Base-by-base conservation (phyloP, 805 yeast genomes). In the Nakazawaea wyomingensis region DNA sequence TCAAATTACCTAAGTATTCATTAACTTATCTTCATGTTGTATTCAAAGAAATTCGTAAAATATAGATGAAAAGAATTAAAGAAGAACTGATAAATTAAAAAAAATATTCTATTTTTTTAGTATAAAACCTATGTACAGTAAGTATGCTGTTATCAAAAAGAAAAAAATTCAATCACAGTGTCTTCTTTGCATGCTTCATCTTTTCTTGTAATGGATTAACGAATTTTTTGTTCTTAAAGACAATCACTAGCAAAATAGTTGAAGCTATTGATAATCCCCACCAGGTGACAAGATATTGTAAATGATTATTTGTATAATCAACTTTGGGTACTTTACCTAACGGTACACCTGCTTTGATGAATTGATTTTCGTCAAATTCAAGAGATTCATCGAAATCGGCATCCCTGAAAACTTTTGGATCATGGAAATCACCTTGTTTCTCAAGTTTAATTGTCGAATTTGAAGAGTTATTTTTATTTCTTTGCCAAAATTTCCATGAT, bases 201-300 rank as follows among this genome's bases (percentile, higher is more conserved):
- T 76, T 78, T 21, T 74, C 79, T 16, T 61, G 57, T 36, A 62
- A 49, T 22, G 75, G 72, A 47, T 65, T 68, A 30, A 60, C 55
- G 17, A 57, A 48, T 46, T 46, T 57, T 26, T 63, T 57, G 55
- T 75, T 77, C 48, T 63, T 69, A 45, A 81, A 51, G 16, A 81
- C 74, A 24, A 74, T 56, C 21, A 71, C 51, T 27, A 93, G 70
- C 62, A 88, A 74, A 27, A 83, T 76, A 0, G 89, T 54, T 29
- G 96, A 83, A 30, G 86, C 75, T 32, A 85, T 54, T 2, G 89
- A 79, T 34, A 91, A 73, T 0, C 96, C 96, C 60, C 86, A 91
- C 99, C 99, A 93, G 0, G 99, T 93, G 17, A 88, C 78, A 55
- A 93, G 66, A 60, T 93, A 93, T 60, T 91, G 96, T 60, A 90